Conservation (phyloP, 306 rosid species). For the Medicago truncatula region DNA sequence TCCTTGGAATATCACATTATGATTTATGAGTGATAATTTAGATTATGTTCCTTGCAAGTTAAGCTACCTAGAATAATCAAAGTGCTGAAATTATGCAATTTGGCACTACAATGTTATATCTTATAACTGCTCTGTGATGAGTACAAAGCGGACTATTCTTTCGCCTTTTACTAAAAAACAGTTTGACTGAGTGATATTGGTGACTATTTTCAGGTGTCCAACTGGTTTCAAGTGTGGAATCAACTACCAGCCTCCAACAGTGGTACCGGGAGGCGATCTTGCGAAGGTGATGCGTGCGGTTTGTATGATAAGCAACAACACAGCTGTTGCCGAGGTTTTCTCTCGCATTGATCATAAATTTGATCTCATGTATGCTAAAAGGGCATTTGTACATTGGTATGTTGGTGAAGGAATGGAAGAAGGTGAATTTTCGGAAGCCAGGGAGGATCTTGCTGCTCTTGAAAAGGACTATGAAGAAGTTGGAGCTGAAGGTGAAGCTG, state of each 20-base stretch:
- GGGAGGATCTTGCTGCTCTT: constrained; percentile 86
- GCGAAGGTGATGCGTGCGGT: constrained; percentile 79
- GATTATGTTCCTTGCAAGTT: constrained; percentile 12
- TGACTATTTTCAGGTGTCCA: constrained; percentile 65
- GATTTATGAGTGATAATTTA: background rate
- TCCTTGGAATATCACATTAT: constrained; percentile 7
- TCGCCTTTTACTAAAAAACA: constrained; percentile 69
- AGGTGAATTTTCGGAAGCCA: constrained; percentile 83
- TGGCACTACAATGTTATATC: constrained; percentile 1
- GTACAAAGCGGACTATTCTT: constrained; percentile 63
- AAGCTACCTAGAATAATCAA: constrained; percentile 3
- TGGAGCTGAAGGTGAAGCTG: constrained; percentile 62
- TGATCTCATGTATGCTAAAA: constrained; percentile 75
- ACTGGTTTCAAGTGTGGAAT: constrained; percentile 92
- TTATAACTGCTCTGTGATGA: background rate
- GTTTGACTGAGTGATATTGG: constrained; percentile 16
- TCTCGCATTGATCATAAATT: constrained; percentile 70
- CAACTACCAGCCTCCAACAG: constrained; percentile 79
- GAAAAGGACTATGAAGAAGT: constrained; percentile 84
- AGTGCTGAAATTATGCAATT: constrained; percentile 8
- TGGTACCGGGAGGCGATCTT: constrained; percentile 85
- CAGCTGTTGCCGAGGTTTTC: constrained; percentile 76
- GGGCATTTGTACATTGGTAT: constrained; percentile 86
- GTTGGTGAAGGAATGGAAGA: constrained; percentile 91
- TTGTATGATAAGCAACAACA: constrained; percentile 81